Evolutionary conservation across 371 early-diverging fungal genomes (phyloP), one percentile per base, ranked within the genome.

Genomic region (Haplosporangium sp.): DNA sequence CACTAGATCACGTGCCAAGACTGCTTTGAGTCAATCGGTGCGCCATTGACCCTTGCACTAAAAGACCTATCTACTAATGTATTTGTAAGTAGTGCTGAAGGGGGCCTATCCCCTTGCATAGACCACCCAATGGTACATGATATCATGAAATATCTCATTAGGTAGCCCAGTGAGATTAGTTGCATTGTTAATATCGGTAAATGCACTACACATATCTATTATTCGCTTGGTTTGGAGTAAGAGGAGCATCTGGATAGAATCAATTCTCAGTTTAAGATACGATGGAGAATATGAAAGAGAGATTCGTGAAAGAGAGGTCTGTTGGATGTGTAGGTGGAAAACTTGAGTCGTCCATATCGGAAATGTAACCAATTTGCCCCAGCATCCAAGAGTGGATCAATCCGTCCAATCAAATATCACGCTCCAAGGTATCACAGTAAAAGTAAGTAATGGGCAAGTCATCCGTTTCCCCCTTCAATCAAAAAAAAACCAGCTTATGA

Each of bases 1-100:
- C 61, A 73, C 56, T 4, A 8, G 47, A 56, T 52, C 69, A 69
- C 69, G 61, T 61, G 63, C 0, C 35, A 39, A 15, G 65, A 65
- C 65, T 65, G 65, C 42, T 15, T 27, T 61, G 27, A 27, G 27
- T 27, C 27, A 27, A 27, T 27, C 27, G 1, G 27, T 27, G 27
- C 27, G 27, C 27, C 63, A 15, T 44, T 34, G 48, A 10, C 35
- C 35, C 19, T 7, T 50, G 50, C 50, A 10, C 50, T 50, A 7
- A n/a, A 50, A 50, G 50, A 50, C 15, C 15, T n/a, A 4, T 50
- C 50, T n/a, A 15, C 15, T n/a, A 15, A 19, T 50, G 50, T 5
- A 50, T 1, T 42, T 50, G 50, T 11, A 50, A 4, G 5, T n/a
- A 15, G 6, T 15, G 6, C 50, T 50, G 15, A 50, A 15, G 50